These are phyloP conservation scores for Phaffia tasmanica DNA, from an alignment of 768 basidiomycete species.

Conservation along the genomic window DNA sequence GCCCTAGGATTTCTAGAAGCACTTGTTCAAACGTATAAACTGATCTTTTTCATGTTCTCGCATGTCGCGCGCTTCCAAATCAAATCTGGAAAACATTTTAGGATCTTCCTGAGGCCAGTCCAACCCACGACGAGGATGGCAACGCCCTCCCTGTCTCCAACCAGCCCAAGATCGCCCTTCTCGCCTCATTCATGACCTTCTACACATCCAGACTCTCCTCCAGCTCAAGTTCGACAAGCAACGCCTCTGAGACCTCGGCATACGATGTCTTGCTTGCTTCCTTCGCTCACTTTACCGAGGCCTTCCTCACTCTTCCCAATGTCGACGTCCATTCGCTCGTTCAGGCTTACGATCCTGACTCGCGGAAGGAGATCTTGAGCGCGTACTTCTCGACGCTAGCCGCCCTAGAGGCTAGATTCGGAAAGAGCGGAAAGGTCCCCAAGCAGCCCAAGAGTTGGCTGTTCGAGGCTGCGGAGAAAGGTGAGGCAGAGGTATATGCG, in stretches of 20 bases:
- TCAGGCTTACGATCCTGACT: conserved; percentile 60
- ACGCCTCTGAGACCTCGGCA: conserved; percentile 41
- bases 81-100: conserved; percentile 28
- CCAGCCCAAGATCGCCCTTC: conserved; percentile 64
- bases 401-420: conserved; percentile 49
- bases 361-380: conserved; percentile 62
- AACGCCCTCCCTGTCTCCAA: conserved; percentile 39
- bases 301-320: conserved; percentile 50
- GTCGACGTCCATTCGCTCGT: conserved; percentile 74
- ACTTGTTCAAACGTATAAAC: not conserved
- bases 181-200: conserved; percentile 71
- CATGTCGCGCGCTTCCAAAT: not conserved
- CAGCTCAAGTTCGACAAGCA: conserved; percentile 41
- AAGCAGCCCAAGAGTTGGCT: conserved; percentile 56
- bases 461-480: conserved; percentile 44
- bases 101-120: conserved; percentile 39
- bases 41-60: not conserved
- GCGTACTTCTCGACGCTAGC: conserved; percentile 70
- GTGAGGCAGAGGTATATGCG: conserved; percentile 55
- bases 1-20: too few species aligned
- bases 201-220: conserved; percentile 50
- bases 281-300: conserved; percentile 63
- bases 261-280: conserved; percentile 55
- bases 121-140: conserved; percentile 44
- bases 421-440: conserved; percentile 48